Base-by-base conservation (phyloP, 495 filamentous ascomycete species). In the Neurospora hispaniola region DNA sequence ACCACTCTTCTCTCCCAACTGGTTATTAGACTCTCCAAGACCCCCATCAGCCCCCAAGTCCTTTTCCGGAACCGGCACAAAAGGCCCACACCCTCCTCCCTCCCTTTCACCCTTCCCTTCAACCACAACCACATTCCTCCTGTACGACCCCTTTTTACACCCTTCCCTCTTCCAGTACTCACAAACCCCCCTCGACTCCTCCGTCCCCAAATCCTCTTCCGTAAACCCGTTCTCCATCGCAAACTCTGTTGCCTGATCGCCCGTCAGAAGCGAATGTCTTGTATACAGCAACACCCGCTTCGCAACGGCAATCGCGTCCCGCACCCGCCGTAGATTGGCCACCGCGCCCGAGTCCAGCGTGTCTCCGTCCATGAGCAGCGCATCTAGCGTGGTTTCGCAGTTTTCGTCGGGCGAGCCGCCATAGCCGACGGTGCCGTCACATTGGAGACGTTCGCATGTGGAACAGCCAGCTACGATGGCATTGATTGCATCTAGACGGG, bases 341-440 rank as follows among this genome's bases (percentile, higher is more conserved):
- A 86, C 84, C 1, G 84, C 84, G 71, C 84, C 84, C 0, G 77
- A 79, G 12, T 85, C 84, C 75, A 85, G 79, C 16, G 78, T 82
- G 1, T 74, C 81, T 35, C 84, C 84, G 74, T 85, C 84, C 76
- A 81, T 81, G 70, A 85, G 77, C 77, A 85, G 78, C 18, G 84
- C 84, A 78, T 86, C 84, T 42, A 86, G 82, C 5, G 84, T 85
- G 9, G 84, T 84, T 77, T 86, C 84, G 73, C 84, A 85, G 44
- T 74, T 74, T 74, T 85, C 84, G 71, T 86, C 80, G 12, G 84
- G 82, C 8, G 83, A 85, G 12, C 84, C 84, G 69, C 84, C 84
- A 66, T 78, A 84, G 35, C 84, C 84, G 69, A 86, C 84, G 42
- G 83, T 84, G 44, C 77, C 76, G 73, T 86, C 84, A 74, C 83